phyloP scores from a whole-genome alignment of 192 early-diverging fungal species.

The Glomus cerebriforme region DNA sequence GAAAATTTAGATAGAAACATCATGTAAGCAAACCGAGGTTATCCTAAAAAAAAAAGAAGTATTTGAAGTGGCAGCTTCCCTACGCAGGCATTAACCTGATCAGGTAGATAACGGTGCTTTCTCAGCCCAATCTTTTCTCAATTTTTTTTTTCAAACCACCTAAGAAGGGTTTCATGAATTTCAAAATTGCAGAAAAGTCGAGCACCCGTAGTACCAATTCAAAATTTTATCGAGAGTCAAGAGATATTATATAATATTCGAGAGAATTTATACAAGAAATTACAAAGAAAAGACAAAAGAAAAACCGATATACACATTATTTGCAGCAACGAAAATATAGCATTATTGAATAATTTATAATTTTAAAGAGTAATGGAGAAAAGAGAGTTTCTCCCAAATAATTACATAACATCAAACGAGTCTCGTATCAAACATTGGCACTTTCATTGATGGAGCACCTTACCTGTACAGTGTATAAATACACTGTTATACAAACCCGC shows the following conservation, averaged over 20 bases:
- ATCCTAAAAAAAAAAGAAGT: background rate
- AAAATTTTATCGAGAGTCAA: background rate
- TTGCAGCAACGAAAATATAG: background rate
- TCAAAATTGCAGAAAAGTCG: background rate
- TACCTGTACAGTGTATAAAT: background rate
- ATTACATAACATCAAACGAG: background rate
- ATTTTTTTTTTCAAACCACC: background rate
- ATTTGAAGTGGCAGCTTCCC: constrained; percentile 32
- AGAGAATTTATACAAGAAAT: background rate
- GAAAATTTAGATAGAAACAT: constrained; percentile 45
- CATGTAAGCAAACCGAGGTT: background rate
- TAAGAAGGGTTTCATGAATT: background rate
- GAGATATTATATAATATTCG: constrained; percentile 8
- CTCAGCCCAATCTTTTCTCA: constrained; percentile 25
- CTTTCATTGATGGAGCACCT: background rate
- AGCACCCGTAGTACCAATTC: constrained; percentile 31
- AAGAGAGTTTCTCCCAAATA: background rate
- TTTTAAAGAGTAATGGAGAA: background rate
- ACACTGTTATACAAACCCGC: constrained; percentile 13
- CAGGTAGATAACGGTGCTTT: constrained; percentile 31
- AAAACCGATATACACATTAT: too few relatives aligned
- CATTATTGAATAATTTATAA: background rate
- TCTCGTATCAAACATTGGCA: background rate
- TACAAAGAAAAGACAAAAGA: too few relatives aligned
- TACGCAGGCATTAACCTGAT: constrained; percentile 36